Evolutionary conservation across 2,329 filamentous ascomycete species (phyloP), one percentile per base, ranked within the genome.

Genomic region (Apiospora phragmitis): DNA sequence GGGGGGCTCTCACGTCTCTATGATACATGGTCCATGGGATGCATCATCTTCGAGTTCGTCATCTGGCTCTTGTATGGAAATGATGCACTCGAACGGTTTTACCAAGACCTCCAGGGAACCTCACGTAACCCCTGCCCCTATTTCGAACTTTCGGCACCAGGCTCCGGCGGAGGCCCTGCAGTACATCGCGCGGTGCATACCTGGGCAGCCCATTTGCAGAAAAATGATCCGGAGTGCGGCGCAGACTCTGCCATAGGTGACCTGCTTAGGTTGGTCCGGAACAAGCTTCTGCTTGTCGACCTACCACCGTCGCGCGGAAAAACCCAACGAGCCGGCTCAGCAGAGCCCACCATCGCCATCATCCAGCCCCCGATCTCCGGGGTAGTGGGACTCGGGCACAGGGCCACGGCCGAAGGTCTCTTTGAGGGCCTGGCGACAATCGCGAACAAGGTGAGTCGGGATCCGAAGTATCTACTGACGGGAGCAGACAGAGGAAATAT

Each of bases 1-100:
- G 49, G 49, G 1, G 11, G 24, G 2, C 24, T 29, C 12, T 76
- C 76, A 4, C 65, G 75, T 1, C 72, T 69, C 8, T 78, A 76
- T 43, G 77, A 79, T 49, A 72, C 76, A 1, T 79, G 77, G 77
- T 74, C 74, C 11, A 72, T 79, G 51, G 78, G 77, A 0, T 79
- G 77, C 41, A 74, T 78, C 14, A 73, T 73, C n/a, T 49, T 79
- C 1, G 77, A 79, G 68, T 76, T 74, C 24, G 43, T 76, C 49
- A 72, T 77, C 7, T 79, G 77, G 76, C 51, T 75, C 18, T 65
- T 73, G 21, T 73, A 75, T 47, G 74, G 73, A 1, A 24, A 32
- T 16, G 11, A 72, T 11, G 11, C 1, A 7, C 45, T 47, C 3
- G 45, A 47, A 24, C 65, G 38, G 14, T 24, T 76, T 3, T n/a